Conservation (phyloP, 2,329 filamentous ascomycete species). For the Fusarium napiforme region DNA sequence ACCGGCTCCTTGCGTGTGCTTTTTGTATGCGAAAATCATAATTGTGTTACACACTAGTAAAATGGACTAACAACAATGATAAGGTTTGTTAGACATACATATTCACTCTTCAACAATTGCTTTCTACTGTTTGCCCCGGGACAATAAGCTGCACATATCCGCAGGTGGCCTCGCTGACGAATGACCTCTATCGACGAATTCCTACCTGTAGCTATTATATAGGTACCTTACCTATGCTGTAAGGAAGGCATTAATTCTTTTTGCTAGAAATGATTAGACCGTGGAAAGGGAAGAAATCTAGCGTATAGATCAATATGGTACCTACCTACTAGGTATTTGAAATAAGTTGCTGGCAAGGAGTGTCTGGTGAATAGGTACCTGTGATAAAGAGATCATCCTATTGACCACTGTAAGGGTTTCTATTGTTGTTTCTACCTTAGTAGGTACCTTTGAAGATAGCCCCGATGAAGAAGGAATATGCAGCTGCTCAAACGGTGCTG, state of each 20-base stretch:
- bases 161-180: neutral
- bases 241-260: neutral
- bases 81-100: neutral
- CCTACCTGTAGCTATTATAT: neutral
- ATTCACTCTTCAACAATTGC: neutral
- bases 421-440: neutral
- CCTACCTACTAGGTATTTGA: neutral
- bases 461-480: neutral
- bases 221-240: neutral
- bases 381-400: neutral
- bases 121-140: neutral
- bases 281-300: neutral
- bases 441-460: neutral
- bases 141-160: neutral
- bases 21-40: neutral
- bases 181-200: neutral
- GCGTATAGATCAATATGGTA: neutral
- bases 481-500: neutral
- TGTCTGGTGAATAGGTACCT: neutral
- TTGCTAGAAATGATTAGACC: neutral
- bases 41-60: neutral
- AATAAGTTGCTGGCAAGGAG: neutral
- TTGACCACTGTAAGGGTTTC: neutral
- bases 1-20: neutral
- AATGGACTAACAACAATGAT: neutral